Conservation (phyloP, 306 rosid genomes). For the apple (Malus domestica) region ASM211411v1 NC_041801.1:7677501-7678000, state of each 20-base stretch:
- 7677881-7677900: not conserved
- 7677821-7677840: slow-evolving; percentile 13
- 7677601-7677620: slow-evolving; percentile 61
- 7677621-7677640: slow-evolving; percentile 74
- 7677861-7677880: not conserved
- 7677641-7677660: slow-evolving; percentile 51
- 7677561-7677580: slow-evolving; percentile 56
- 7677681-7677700: slow-evolving; percentile 92
- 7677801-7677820: slow-evolving; percentile 95
- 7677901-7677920: not conserved
- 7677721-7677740: slow-evolving; percentile 71
- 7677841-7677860: slow-evolving; percentile 11
- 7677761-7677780: slow-evolving; percentile 86
- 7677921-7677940: too few species aligned
- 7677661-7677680: slow-evolving; percentile 63
- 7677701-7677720: slow-evolving; percentile 90
- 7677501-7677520: not conserved
- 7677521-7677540: not conserved
- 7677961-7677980: too few species aligned
- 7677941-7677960: too few species aligned
- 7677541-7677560: not conserved
- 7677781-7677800: slow-evolving; percentile 95
- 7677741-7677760: slow-evolving; percentile 76
- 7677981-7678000: too few species aligned
- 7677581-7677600: slow-evolving; percentile 79